These are phyloP conservation scores for Kodamaea alishanica DNA, from an alignment of 1,139 yeast species.

Conservation along the genomic window DNA sequence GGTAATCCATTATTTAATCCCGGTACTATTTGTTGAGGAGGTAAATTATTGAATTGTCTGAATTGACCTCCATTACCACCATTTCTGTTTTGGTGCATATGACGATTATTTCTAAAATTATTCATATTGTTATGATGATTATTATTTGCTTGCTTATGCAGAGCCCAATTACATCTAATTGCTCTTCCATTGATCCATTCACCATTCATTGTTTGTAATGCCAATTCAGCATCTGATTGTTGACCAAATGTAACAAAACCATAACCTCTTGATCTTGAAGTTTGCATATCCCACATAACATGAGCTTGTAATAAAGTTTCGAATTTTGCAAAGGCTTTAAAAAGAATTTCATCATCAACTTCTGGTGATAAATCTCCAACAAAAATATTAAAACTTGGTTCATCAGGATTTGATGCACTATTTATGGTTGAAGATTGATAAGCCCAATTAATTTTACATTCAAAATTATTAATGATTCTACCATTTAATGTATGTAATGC, in stretches of 20 bases:
- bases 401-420: slow-evolving; percentile 54
- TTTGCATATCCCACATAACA: slow-evolving; percentile 97
- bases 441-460: slow-evolving; percentile 76
- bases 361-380: slow-evolving; percentile 87
- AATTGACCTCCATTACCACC: slow-evolving; percentile 10
- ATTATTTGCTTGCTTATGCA: slow-evolving; percentile 51
- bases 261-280: slow-evolving; percentile 86
- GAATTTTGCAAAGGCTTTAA: slow-evolving; percentile 56
- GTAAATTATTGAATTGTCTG: slow-evolving; percentile 14
- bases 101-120: slow-evolving; percentile 13
- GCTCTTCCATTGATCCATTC: slow-evolving; percentile 67
- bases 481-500: slow-evolving; percentile 66
- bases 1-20: slow-evolving; percentile 9
- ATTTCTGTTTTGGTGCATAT: slow-evolving; percentile 11
- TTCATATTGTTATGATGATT: slow-evolving; percentile 7
- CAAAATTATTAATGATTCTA: slow-evolving; percentile 45
- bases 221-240: slow-evolving; percentile 68
- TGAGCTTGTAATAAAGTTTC: slow-evolving; percentile 75
- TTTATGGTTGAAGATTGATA: slow-evolving; percentile 55
- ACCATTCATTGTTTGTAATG: slow-evolving; percentile 75
- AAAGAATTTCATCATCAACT: slow-evolving; percentile 72
- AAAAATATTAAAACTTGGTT: slow-evolving; percentile 62
- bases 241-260: slow-evolving; percentile 83
- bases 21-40: slow-evolving; percentile 10
- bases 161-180: slow-evolving; percentile 86